These are phyloP conservation scores for Mortierella sp. DNA, from an alignment of 371 early-diverging fungal species.

Conservation along the genomic window DNA sequence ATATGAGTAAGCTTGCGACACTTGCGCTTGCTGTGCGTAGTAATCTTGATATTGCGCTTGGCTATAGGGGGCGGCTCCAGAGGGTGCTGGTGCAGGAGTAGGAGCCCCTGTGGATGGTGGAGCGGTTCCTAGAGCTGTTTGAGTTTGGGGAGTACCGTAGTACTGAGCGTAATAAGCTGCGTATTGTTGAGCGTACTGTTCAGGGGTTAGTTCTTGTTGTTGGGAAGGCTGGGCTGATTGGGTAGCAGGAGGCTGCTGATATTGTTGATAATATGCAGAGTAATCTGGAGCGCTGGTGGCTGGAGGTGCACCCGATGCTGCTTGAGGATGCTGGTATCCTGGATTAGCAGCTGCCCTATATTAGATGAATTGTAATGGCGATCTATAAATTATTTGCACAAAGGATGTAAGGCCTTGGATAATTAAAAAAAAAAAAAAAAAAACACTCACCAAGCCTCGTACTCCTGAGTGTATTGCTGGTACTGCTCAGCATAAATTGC, in stretches of 20 bases:
- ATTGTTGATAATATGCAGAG: constrained; percentile 47
- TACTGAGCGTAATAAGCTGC: constrained; percentile 54
- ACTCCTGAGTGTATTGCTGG: constrained; percentile 51
- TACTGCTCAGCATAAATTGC: constrained; percentile 47
- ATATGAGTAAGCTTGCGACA: constrained; percentile 27
- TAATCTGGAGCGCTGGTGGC: constrained; percentile 24
- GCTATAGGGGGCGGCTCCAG: constrained; percentile 10
- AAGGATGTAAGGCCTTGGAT: too few species aligned
- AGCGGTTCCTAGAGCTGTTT: not conserved
- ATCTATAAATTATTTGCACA: too few species aligned
- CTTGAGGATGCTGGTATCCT: constrained; percentile 35
- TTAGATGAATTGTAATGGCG: not conserved
- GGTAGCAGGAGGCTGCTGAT: constrained; percentile 19
- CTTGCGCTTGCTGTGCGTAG: constrained; percentile 27
- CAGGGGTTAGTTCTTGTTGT: constrained; percentile 16
- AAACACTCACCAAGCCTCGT: constrained; percentile 41
- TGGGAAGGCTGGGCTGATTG: not conserved
- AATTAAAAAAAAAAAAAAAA: not conserved
- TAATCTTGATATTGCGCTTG: constrained; percentile 37
- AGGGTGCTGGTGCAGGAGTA: constrained; percentile 10
- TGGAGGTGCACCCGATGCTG: constrained; percentile 7
- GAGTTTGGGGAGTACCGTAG: constrained; percentile 22
- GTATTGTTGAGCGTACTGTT: constrained; percentile 53
- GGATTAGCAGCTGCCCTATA: constrained; percentile 50
- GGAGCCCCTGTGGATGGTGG: constrained; percentile 12